Evolutionary conservation across 2,329 filamentous ascomycete species (phyloP), one percentile per base, ranked within the genome.

Genomic region (Exophiala xenobiotica): DNA sequence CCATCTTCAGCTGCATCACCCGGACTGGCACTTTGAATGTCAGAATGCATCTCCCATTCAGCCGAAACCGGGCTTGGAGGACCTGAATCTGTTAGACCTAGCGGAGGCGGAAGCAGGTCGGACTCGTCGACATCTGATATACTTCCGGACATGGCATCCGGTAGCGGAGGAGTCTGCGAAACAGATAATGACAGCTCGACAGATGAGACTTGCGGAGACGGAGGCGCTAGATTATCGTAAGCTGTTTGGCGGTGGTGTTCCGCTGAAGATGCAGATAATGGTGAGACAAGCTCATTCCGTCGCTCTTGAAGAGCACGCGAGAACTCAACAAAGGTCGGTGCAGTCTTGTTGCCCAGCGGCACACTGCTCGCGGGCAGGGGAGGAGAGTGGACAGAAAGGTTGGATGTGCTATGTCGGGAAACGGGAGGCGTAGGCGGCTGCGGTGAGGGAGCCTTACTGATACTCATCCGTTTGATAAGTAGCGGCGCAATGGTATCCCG

Each of bases 391-490:
- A 64, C 65, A 57, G 53, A 63, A 56, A 43, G 63, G 42, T 19
- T 64, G 60, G 43, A 54, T 49, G 40, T 64, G 61, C 51, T 69
- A 63, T 46, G 63, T 61, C 31, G 65, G 61, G 14, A 50, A 57
- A 14, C 43, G 18, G 29, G 24, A 16, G 18, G 44, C 3, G 33
- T 6, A 3, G 31, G 26, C 5, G 5, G 65, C 60, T 26, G 61
- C 58, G 45, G 69, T 59, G 38, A 69, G 64, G 56, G 48, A 9
- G 39, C 69, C 63, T 43, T 67, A 64, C 51, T 65, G 65, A 40
- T 62, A 62, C 46, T 68, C 63, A 24, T 58, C 53, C 8, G 67
- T 23, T 42, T 50, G 51, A 57, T 52, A 27, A 59, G 48, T 20
- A 59, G 39, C 6, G 56, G 56, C 11, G 57, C 60, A 35, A 62